These are phyloP conservation scores for Chaetomium fimeti DNA, from an alignment of 495 filamentous ascomycete species.

Conservation along the genomic window DNA sequence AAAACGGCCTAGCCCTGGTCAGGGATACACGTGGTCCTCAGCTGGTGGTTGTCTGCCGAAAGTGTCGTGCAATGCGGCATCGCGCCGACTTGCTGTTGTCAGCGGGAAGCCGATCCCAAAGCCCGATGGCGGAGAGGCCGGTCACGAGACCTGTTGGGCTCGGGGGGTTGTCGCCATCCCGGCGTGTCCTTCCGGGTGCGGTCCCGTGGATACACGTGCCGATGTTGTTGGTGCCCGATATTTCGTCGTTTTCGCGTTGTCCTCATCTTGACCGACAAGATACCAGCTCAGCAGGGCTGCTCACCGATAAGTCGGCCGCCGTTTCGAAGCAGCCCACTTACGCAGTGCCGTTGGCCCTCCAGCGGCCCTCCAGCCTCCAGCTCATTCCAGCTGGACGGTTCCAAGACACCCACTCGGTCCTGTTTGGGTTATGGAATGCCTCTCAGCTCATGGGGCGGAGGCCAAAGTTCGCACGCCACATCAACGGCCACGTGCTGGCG, in stretches of 20 bases:
- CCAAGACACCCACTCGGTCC: not conserved
- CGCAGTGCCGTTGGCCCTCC: not conserved
- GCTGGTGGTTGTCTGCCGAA: constrained; percentile 15
- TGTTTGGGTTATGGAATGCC: not conserved
- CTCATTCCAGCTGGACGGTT: not conserved
- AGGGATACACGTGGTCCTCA: constrained; percentile 30
- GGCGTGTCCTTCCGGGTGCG: not conserved
- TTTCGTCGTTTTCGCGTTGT: not conserved
- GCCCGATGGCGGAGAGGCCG: constrained; percentile 4
- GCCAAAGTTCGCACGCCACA: not conserved
- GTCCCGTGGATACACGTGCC: not conserved
- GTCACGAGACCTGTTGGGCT: constrained; percentile 10
- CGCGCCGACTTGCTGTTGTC: constrained; percentile 1
- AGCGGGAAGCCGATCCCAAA: not conserved
- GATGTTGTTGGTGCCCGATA: not conserved
- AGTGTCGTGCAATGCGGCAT: constrained; percentile 13
- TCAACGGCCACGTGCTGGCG: not conserved
- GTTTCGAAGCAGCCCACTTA: not conserved
- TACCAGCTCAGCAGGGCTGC: not conserved
- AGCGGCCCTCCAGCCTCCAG: too few relatives aligned
- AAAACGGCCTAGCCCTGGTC: constrained; percentile 17
- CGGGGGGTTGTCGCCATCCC: constrained; percentile 3
- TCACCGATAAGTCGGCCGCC: not conserved
- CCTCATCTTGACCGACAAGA: not conserved
- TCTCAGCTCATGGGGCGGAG: not conserved